Evolutionary conservation across 75 land plant species (phyloP), one percentile per base, ranked within the genome.

Genomic region (Isoetes taiwanensis): DNA sequence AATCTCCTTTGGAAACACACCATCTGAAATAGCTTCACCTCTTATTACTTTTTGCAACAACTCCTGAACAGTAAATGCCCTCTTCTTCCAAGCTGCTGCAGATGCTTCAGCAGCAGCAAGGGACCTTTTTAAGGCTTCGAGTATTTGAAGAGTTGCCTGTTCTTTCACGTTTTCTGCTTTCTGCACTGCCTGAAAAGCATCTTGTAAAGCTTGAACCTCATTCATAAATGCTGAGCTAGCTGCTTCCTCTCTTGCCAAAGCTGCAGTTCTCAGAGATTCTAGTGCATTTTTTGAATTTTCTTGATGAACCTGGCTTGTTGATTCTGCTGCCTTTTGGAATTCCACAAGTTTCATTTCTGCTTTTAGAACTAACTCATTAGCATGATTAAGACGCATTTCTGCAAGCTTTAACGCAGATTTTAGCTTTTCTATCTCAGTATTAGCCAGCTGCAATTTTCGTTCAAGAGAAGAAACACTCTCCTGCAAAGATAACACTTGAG

Each of bases 121-220:
- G 19, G 86, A 72, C 41, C 82, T 69, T 52, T 80, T 79, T 2
- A 82, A 39, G 4, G 79, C 79, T 65, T 65, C 64, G 58, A 54
- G 73, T 61, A 73, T 72, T 57, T 73, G 66, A 34, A 54, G 25
- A 62, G 70, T 71, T 3, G 77, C 83, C 33, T 67, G 62, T 63
- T 79, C 86, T 56, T 76, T 76, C 20, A 61, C 41, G 19, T 50
- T 62, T 55, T 67, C 64, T n/a, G 74, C 72, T 67, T 67, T 66
- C 55, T 79, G 74, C 1, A 71, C 69, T 59, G 83, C 67, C 52
- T 76, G 68, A 35, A 76, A 30, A 24, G 82, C 76, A 46, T 78
- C 66, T 53, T 57, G 72, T 19, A 82, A 72, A 28, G 61, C 64
- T 42, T 70, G 83, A 53, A 73, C 30, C 39, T 82, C 79, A 38